Evolutionary conservation across 2,329 filamentous ascomycete genomes (phyloP), one percentile per base, ranked within the genome.

Genomic region (Phoma sp.): DNA sequence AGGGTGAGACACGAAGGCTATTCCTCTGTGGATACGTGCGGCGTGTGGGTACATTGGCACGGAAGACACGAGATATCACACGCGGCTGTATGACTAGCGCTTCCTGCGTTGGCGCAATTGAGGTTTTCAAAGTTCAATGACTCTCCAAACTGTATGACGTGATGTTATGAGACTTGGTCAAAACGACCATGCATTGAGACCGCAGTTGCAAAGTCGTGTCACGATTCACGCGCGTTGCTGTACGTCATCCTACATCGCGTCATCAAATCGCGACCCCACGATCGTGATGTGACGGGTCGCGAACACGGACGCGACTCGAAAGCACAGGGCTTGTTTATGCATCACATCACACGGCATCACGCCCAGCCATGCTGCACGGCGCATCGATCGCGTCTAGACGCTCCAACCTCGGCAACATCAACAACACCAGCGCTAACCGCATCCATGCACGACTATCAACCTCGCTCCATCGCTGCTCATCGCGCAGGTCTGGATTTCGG

Each of bases 1-100:
- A 62, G 53, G 65, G 65, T 68, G 62, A 60, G 58, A 60, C 65
- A 65, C 54, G 60, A 60, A 51, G 57, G 57, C 53, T 67, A 69
- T 68, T 67, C 62, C 61, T 68, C 65, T 39, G 59, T 49, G 57
- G 59, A 66, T 30, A 50, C 58, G 49, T 43, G 57, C 39, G 54
- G 50, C 47, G 43, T 58, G 59, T 53, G 47, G 53, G 38, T 20
- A 46, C 47, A 51, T 51, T 42, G 25, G 45, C 45, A 39, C 46
- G 28, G 39, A 30, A 40, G n/a, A 54, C 40, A 56, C 38, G 37
- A 47, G 40, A 47, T 47, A 56, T 46, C 53, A 56, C 47, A 55
- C 47, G 46, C 42, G n/a, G 53, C 47, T 69, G 67, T 66, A 68
- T 53, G 61, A 68, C 56, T 69, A 68, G 61, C 45, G 58, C 58